A percentile compares a stretch with the other conserved stretches of the same genome.
Conservation (phyloP, 257 asterid species). For the Solanum appendiculatum region DNA sequence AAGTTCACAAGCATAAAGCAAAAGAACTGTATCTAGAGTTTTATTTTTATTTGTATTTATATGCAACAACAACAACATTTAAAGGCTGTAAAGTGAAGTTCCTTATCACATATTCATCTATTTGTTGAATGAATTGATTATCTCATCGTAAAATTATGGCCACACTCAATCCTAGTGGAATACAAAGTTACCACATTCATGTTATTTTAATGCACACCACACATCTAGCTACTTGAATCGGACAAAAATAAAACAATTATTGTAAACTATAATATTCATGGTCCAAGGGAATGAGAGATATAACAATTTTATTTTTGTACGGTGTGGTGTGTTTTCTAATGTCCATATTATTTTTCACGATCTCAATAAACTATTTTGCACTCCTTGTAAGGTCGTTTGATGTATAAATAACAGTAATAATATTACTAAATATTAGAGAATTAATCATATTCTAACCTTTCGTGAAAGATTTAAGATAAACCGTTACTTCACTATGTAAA, state of each 20-base stretch:
- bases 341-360: background rate
- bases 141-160: background rate
- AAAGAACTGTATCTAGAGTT: background rate
- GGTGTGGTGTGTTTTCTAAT: background rate
- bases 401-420: background rate
- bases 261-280: background rate
- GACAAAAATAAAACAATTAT: background rate
- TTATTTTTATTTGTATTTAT: no score
- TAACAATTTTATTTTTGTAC: background rate
- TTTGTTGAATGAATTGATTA: background rate
- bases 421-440: background rate
- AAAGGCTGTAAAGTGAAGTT: background rate
- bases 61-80: background rate
- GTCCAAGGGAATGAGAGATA: no score
- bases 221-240: background rate
- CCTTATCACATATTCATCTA: background rate
- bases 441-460: background rate
- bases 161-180: background rate
- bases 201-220: background rate
- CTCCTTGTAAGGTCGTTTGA: background rate
- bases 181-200: background rate
- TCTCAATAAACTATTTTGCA: background rate
- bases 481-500: background rate
- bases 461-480: background rate
- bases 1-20: background rate